A percentile compares a stretch with the other conserved stretches of the same genome.
phyloP scores from a whole-genome alignment of 75 land plant species.

The Isoetes taiwanensis region DNA sequence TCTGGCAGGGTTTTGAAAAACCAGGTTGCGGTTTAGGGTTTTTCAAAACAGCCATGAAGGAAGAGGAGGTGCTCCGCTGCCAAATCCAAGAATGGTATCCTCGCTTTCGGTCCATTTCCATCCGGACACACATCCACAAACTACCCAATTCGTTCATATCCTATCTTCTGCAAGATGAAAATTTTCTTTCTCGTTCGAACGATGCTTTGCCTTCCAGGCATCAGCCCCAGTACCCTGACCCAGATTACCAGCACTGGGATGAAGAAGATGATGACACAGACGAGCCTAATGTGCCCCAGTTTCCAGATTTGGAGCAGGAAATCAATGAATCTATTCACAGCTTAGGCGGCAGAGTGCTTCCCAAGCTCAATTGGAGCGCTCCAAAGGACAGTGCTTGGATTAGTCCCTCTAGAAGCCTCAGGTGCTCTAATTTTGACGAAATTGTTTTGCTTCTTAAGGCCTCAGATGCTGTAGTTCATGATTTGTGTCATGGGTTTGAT shows the following conservation, averaged over 20 bases:
- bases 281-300: conserved; percentile 29
- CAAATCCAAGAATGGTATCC: conserved; percentile 95
- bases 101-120: conserved; percentile 37
- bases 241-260: conserved; percentile 32
- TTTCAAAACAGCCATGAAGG: too few relatives aligned
- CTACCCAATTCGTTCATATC: conserved; percentile 61
- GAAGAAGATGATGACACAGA: conserved; percentile 41
- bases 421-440: conserved; percentile 58
- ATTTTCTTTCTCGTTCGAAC: conserved; percentile 47
- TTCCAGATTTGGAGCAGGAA: conserved; percentile 58
- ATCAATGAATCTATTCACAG: conserved; percentile 36
- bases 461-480: conserved; percentile 58
- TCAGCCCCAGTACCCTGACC: conserved; percentile 28
- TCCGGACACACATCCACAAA: conserved; percentile 49
- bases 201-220: conserved; percentile 59
- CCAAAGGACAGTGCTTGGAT: conserved; percentile 96
- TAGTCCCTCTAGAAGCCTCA: conserved; percentile 39
- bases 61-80: conserved; percentile 48
- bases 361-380: conserved; percentile 90
- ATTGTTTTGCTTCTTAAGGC: conserved; percentile 57
- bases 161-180: conserved; percentile 49
- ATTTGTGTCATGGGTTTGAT: conserved; percentile 66
- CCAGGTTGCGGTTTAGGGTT: too few relatives aligned
- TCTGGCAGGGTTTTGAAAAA: too few relatives aligned
- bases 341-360: conserved; percentile 69